Conservation (phyloP, 129 eudicot genomes). For the Tagetes patula region DNA sequence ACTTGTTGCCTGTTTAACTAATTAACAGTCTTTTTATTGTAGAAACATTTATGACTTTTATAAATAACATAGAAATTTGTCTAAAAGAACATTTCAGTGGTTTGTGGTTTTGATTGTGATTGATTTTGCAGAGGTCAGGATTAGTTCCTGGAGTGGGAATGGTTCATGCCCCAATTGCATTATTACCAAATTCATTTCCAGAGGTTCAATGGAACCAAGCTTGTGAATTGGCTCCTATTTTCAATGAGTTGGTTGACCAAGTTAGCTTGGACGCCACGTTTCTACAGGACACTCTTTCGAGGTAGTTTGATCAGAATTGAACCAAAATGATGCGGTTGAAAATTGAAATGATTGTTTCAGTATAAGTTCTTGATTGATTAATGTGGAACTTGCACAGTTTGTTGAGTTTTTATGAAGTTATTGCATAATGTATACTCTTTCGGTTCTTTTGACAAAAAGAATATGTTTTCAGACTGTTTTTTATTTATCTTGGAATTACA, state of each 20-base stretch:
- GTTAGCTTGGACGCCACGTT: slow-evolving; percentile 89
- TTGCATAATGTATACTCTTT: neutral
- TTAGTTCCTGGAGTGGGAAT: slow-evolving; percentile 83
- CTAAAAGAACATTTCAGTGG: neutral
- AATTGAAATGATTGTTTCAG: neutral
- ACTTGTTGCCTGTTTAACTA: too few species aligned
- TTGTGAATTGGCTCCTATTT: slow-evolving; percentile 86
- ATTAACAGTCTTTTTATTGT: too few species aligned
- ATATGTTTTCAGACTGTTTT: neutral
- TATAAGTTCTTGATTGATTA: neutral
- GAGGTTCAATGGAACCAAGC: slow-evolving; percentile 80
- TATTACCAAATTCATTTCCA: slow-evolving; percentile 75
- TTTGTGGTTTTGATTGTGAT: neutral
- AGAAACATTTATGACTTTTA: too few species aligned
- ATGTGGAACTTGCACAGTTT: neutral
- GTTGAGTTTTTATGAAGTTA: neutral
- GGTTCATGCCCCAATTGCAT: slow-evolving; percentile 88
- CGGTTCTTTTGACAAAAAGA: neutral
- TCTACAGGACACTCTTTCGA: slow-evolving; percentile 83
- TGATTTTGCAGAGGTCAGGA: slow-evolving; percentile 71
- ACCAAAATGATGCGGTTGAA: neutral
- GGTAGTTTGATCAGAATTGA: slow-evolving; percentile 29
- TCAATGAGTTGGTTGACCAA: slow-evolving; percentile 87
- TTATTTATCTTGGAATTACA: slow-evolving; percentile 34
- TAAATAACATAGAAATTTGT: too few species aligned